A percentile compares a stretch with the other conserved stretches of the same genome.
Evolutionary conservation across 495 filamentous ascomycete species (phyloP).

Genomic region (Talaromyces proteolyticus): DNA sequence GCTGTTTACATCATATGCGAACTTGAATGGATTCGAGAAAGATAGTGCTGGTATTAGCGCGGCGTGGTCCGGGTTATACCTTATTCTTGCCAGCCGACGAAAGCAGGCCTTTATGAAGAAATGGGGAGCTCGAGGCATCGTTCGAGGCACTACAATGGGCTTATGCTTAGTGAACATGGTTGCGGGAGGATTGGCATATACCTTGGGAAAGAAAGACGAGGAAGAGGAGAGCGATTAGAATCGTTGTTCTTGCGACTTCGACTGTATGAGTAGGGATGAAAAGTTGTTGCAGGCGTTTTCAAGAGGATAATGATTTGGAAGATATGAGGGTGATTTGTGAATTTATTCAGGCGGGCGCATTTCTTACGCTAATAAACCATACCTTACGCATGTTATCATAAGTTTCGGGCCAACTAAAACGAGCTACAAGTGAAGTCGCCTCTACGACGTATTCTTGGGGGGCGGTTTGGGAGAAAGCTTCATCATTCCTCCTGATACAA

Average conservation of each 20-base stretch:
- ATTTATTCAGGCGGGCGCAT: too few relatives aligned
- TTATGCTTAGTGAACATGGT: constrained; percentile 64
- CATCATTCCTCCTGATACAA: constrained; percentile 23
- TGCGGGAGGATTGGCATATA: constrained; percentile 67
- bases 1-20: constrained; percentile 82
- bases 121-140: constrained; percentile 61
- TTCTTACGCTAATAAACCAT: too few relatives aligned
- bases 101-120: constrained; percentile 52
- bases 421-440: too few relatives aligned
- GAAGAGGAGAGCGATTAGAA: too few relatives aligned
- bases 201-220: constrained; percentile 48
- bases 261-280: not conserved
- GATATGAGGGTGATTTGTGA: too few relatives aligned
- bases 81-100: constrained; percentile 66
- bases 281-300: too few relatives aligned
- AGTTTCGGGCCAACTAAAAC: too few relatives aligned
- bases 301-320: too few relatives aligned
- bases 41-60: constrained; percentile 81
- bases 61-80: constrained; percentile 82
- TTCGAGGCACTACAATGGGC: constrained; percentile 67
- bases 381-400: too few relatives aligned
- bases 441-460: too few relatives aligned
- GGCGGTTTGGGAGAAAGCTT: too few relatives aligned
- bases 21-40: constrained; percentile 67
- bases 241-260: too few relatives aligned